Conservation (phyloP, 2,329 filamentous ascomycete species). For the Aspergillus neoniger region DNA sequence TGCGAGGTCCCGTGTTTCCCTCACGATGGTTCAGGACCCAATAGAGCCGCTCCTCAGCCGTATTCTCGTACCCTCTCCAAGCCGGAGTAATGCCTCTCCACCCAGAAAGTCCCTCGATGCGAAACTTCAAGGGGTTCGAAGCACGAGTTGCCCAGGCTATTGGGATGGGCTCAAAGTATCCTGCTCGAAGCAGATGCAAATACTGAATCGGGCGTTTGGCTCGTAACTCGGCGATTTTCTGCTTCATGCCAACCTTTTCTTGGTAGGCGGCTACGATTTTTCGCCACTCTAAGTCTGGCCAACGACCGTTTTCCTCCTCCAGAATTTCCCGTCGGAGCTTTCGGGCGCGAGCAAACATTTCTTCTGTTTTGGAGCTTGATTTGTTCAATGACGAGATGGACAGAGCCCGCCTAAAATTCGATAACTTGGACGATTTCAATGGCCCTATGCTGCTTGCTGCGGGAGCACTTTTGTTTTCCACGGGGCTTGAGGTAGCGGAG, state of each 20-base stretch:
- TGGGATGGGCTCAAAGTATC: slow-evolving; percentile 10
- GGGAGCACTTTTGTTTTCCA: background rate
- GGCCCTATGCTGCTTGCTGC: background rate
- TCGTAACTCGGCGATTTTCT: background rate
- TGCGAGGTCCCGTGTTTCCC: background rate
- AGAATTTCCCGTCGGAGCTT: background rate
- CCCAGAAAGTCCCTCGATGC: background rate
- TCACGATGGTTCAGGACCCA: slow-evolving; percentile 8
- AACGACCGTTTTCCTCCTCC: slow-evolving; percentile 2
- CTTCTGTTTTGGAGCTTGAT: background rate
- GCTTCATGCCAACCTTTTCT: background rate
- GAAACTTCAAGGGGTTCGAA: slow-evolving; percentile 10
- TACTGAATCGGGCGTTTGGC: background rate
- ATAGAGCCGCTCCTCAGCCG: slow-evolving; percentile 8
- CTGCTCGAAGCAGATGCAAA: slow-evolving; percentile 7
- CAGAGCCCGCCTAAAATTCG: background rate
- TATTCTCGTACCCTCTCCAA: slow-evolving; percentile 9
- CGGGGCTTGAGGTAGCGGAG: background rate
- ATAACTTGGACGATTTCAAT: background rate
- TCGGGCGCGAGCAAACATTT: background rate
- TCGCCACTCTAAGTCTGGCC: background rate
- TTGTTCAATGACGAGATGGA: background rate
- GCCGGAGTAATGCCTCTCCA: slow-evolving; percentile 8
- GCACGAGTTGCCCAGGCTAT: background rate
- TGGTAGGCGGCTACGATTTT: slow-evolving; percentile 5